phyloP scores from a whole-genome alignment of 2,329 filamentous ascomycete species.

The Aspergillus awamori region DNA sequence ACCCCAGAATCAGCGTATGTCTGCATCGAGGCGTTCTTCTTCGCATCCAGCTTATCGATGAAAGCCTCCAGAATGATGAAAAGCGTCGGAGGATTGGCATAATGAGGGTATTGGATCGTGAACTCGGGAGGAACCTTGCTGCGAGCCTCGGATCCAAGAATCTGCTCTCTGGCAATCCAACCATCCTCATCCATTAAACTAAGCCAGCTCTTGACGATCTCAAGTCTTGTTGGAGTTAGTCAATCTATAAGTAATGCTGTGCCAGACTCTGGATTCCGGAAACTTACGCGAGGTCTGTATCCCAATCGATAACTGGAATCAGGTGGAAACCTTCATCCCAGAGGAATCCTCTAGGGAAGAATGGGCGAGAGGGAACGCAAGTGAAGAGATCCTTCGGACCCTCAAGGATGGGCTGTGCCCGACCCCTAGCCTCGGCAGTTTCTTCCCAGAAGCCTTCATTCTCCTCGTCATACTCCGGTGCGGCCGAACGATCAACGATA shows the following conservation, averaged over 20 bases:
- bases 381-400: slow-evolving; percentile 89
- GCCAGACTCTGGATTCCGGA: neutral
- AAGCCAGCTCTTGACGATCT: slow-evolving; percentile 95
- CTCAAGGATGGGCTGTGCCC: slow-evolving; percentile 69
- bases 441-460: slow-evolving; percentile 96
- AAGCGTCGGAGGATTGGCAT: slow-evolving; percentile 93
- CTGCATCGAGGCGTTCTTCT: slow-evolving; percentile 34
- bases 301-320: slow-evolving; percentile 89
- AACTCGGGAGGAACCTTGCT: slow-evolving; percentile 95
- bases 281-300: slow-evolving; percentile 74
- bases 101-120: slow-evolving; percentile 93
- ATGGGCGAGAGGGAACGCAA: slow-evolving; percentile 86
- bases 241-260: neutral
- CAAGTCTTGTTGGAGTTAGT: slow-evolving; percentile 51
- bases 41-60: slow-evolving; percentile 71
- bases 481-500: slow-evolving; percentile 85
- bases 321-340: slow-evolving; percentile 99
- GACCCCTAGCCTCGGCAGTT: slow-evolving; percentile 74
- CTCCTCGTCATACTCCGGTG: slow-evolving; percentile 92
- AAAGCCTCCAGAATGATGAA: slow-evolving; percentile 87
- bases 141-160: slow-evolving; percentile 85
- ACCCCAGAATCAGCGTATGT: slow-evolving; percentile 26
- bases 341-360: slow-evolving; percentile 94
- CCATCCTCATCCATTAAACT: slow-evolving; percentile 94
- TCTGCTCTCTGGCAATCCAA: slow-evolving; percentile 97